phyloP scores from a whole-genome alignment of 208 protist species.

The Trichomonas gallinae region DNA sequence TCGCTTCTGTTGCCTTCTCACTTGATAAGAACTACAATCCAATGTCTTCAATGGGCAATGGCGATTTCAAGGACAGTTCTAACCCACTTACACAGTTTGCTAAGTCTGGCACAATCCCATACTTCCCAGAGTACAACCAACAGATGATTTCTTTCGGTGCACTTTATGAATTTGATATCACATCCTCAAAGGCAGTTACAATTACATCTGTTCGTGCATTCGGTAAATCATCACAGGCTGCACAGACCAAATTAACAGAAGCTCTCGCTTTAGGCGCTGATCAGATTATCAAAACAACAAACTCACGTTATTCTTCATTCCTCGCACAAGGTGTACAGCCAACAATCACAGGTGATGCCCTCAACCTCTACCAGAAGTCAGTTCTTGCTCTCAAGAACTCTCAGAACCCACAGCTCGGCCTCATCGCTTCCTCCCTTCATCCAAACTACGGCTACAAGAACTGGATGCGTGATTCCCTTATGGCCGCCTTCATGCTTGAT shows the following conservation, averaged over 20 bases:
- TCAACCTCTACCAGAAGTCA: not conserved
- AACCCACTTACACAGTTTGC: not conserved
- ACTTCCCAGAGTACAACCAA: not conserved
- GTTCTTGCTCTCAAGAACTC: not conserved
- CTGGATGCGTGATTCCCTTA: not conserved
- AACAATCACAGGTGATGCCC: not conserved
- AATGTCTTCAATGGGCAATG: not conserved
- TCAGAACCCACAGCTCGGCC: not conserved
- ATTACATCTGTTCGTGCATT: not conserved
- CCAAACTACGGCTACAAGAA: not conserved
- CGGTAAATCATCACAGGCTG: not conserved
- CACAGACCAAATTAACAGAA: not conserved
- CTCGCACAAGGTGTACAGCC: not conserved
- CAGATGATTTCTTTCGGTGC: not conserved
- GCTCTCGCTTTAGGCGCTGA: no score
- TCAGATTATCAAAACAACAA: not conserved
- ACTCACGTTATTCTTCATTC: not conserved
- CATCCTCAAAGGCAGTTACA: not conserved
- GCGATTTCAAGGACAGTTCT: not conserved
- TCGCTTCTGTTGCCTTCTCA: not conserved
- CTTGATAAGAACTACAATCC: not conserved
- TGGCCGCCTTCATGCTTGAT: not conserved
- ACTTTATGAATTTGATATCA: not conserved
- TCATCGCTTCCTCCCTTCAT: not conserved
- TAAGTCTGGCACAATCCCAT: not conserved